A percentile compares a stretch with the other conserved stretches of the same genome.
phyloP scores from a whole-genome alignment of 2,329 filamentous ascomycete species.

The Hortaea werneckii region DNA sequence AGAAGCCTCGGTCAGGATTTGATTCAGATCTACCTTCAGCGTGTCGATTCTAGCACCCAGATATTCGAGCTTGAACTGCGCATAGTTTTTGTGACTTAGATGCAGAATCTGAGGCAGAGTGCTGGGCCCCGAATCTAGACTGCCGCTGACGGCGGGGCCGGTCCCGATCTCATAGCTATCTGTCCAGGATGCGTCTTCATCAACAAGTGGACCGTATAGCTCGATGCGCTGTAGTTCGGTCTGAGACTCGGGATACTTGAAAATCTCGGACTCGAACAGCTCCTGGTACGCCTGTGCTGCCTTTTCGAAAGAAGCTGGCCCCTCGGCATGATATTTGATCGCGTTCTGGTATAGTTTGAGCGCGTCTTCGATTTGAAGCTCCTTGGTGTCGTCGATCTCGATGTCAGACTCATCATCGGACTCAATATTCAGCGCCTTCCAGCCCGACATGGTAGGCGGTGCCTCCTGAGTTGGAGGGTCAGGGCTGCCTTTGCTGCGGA shows the following conservation, averaged over 20 bases:
- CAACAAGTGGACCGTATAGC: slow-evolving; percentile 35
- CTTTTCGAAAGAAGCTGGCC: slow-evolving; percentile 62
- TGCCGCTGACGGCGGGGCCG: slow-evolving; percentile 33
- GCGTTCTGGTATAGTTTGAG: slow-evolving; percentile 89
- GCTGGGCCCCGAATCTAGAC: slow-evolving; percentile 64
- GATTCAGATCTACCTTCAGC: slow-evolving; percentile 16
- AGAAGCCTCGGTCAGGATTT: slow-evolving; percentile 26
- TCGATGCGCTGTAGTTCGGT: slow-evolving; percentile 73
- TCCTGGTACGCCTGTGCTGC: slow-evolving; percentile 72
- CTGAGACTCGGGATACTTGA: slow-evolving; percentile 76
- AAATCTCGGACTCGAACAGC: slow-evolving; percentile 87
- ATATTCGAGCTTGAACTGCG: slow-evolving; percentile 75
- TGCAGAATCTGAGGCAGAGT: slow-evolving; percentile 84
- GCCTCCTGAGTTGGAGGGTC: background rate
- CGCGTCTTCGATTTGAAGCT: slow-evolving; percentile 94
- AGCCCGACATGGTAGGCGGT: slow-evolving; percentile 44
- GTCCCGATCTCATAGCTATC: slow-evolving; percentile 30
- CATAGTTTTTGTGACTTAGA: slow-evolving; percentile 89
- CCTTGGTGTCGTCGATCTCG: slow-evolving; percentile 88
- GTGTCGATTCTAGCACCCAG: slow-evolving; percentile 16
- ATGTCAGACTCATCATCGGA: slow-evolving; percentile 83
- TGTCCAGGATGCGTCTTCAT: slow-evolving; percentile 28
- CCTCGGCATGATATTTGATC: slow-evolving; percentile 82
- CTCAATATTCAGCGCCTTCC: slow-evolving; percentile 86
- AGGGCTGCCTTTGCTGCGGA: too few species aligned